A percentile compares a stretch with the other conserved stretches of the same genome.
phyloP scores from a whole-genome alignment of 768 basidiomycete species.

The Russula olivacea region DNA sequence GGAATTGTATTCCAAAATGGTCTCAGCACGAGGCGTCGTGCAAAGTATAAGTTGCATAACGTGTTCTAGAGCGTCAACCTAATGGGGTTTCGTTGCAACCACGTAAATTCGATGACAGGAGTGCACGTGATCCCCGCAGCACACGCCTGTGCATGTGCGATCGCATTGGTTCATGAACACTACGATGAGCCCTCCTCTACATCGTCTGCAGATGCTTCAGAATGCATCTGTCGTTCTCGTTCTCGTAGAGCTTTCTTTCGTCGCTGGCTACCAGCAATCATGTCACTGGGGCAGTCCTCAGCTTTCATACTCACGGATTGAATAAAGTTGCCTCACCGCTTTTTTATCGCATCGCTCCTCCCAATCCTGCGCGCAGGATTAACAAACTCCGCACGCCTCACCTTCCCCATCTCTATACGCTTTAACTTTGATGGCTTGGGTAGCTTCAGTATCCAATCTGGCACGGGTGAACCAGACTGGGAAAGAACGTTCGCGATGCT shows the following conservation, averaged over 20 bases:
- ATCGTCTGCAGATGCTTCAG: slow-evolving; percentile 1
- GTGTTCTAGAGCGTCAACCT: no score
- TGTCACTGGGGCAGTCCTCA: slow-evolving; percentile 23
- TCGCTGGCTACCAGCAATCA: slow-evolving; percentile 24
- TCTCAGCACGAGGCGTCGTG: background rate
- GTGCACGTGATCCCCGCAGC: background rate
- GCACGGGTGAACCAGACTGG: slow-evolving; percentile 85
- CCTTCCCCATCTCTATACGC: slow-evolving; percentile 77
- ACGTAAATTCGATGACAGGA: background rate
- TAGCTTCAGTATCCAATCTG: slow-evolving; percentile 94
- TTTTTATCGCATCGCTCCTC: slow-evolving; percentile 64
- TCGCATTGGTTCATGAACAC: no score
- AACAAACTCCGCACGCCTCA: slow-evolving; percentile 70
- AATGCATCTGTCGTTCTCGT: background rate
- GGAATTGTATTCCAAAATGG: background rate
- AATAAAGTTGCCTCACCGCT: slow-evolving; percentile 42
- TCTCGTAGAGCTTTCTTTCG: slow-evolving; percentile 58
- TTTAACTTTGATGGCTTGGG: slow-evolving; percentile 89
- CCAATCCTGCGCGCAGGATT: slow-evolving; percentile 66
- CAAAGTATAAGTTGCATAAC: no score
- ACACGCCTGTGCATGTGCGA: no score
- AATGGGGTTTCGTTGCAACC: no score
- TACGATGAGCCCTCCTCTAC: background rate
- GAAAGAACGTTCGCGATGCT: slow-evolving; percentile 96
- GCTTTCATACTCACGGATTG: background rate